phyloP scores from a whole-genome alignment of 257 asterid species.

The Salvia rosmarinus region DNA sequence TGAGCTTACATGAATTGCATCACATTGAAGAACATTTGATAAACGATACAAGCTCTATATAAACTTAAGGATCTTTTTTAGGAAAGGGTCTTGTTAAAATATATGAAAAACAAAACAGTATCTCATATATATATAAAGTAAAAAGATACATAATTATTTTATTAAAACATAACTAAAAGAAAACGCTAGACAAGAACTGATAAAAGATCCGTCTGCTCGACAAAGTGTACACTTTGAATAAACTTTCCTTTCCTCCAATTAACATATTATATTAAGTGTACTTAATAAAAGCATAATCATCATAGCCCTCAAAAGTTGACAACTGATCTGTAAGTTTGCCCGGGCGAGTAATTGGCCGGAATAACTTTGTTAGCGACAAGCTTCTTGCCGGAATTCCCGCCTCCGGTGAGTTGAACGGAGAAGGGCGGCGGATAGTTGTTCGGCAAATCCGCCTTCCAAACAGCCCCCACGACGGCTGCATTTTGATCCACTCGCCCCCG shows the following conservation, averaged over 20 bases:
- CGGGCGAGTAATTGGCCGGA: conserved; percentile 72
- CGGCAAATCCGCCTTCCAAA: conserved; percentile 58
- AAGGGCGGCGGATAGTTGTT: conserved; percentile 53
- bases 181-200: conserved; percentile 30
- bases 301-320: conserved; percentile 54
- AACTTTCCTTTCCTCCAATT: too few relatives aligned
- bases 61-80: too few relatives aligned
- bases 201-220: conserved; percentile 27
- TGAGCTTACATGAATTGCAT: too few relatives aligned
- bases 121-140: too few relatives aligned
- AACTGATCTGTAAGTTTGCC: conserved; percentile 58
- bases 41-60: too few relatives aligned
- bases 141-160: neutral
- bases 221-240: conserved; percentile 8
- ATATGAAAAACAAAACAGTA: too few relatives aligned
- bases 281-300: neutral
- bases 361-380: conserved; percentile 65
- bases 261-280: neutral
- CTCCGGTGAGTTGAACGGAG: conserved; percentile 56
- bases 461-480: conserved; percentile 78
- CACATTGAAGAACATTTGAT: too few relatives aligned
- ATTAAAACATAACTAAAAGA: neutral
- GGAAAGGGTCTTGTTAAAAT: too few relatives aligned
- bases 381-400: conserved; percentile 45
- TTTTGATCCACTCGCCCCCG: conserved; percentile 52